These are phyloP conservation scores for Salicornia ramosissima DNA, from an alignment of 148 eudicot genomes.

Conservation along the genomic window DNA sequence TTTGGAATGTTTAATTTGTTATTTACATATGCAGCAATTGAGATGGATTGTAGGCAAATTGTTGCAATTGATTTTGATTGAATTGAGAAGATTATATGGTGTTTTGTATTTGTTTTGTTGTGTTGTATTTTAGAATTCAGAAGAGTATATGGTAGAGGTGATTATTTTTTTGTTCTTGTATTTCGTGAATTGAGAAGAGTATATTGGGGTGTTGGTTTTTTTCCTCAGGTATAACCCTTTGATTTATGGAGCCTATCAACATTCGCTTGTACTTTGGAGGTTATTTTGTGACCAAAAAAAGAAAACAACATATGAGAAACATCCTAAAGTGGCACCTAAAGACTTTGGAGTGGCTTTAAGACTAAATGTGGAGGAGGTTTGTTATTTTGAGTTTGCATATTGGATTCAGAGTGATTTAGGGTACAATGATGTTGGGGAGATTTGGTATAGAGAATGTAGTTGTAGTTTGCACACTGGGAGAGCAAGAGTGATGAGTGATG, in stretches of 20 bases:
- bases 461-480: background rate
- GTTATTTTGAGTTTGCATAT: background rate
- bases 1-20: too few species aligned
- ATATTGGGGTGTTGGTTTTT: background rate
- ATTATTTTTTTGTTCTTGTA: too few species aligned
- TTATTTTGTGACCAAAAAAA: background rate
- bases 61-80: too few species aligned
- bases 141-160: too few species aligned
- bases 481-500: background rate
- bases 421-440: background rate
- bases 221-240: background rate
- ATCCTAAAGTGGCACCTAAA: too few species aligned
- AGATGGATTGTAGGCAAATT: too few species aligned
- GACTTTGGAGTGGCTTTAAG: background rate
- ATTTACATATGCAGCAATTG: too few species aligned
- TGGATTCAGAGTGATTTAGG: background rate
- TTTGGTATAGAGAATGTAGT: background rate
- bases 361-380: background rate
- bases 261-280: background rate
- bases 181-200: too few species aligned
- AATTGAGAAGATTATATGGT: too few species aligned
- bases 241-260: background rate
- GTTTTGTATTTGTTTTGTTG: too few species aligned
- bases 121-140: too few species aligned
- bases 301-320: background rate